phyloP scores from a whole-genome alignment of 1,139 yeast genomes.

The Suhomyces choctaworum region DNA sequence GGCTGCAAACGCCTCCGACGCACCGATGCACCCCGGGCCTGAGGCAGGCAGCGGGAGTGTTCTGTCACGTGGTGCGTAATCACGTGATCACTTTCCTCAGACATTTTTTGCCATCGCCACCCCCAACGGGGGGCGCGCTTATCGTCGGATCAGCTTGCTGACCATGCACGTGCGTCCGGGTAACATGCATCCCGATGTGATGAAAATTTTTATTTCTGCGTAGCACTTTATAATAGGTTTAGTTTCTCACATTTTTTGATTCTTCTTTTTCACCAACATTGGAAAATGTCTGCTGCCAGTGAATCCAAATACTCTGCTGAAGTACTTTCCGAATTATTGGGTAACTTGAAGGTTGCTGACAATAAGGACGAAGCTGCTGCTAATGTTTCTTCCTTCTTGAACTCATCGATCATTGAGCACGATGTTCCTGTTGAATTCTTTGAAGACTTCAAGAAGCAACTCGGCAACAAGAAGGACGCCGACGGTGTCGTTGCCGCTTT shows the following conservation, averaged over 20 bases:
- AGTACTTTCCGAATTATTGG: constrained; percentile 91
- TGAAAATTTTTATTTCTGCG: constrained; percentile 12
- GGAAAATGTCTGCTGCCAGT: constrained; percentile 61
- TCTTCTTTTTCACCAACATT: constrained; percentile 22
- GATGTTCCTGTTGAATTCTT: constrained; percentile 94
- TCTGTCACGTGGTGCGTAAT: no score
- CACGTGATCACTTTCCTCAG: no score
- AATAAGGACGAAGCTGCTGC: constrained; percentile 85
- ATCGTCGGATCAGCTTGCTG: constrained; percentile 2
- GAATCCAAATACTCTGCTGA: constrained; percentile 67
- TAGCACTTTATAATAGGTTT: constrained; percentile 9
- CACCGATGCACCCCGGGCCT: no score
- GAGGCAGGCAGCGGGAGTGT: no score
- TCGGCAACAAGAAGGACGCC: constrained; percentile 76
- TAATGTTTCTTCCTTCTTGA: constrained; percentile 89
- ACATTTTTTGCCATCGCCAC: no score
- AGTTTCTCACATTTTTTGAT: constrained; percentile 11
- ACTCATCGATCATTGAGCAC: constrained; percentile 97
- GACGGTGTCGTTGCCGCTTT: constrained; percentile 71
- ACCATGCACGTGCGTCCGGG: constrained; percentile 14
- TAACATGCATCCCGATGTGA: constrained; percentile 11
- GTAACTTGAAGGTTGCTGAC: constrained; percentile 91
- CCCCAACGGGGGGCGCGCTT: no score
- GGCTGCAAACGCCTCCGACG: no score
- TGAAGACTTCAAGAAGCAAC: constrained; percentile 69